phyloP scores from a whole-genome alignment of 805 yeast genomes.

The Torulaspora quercuum region DNA sequence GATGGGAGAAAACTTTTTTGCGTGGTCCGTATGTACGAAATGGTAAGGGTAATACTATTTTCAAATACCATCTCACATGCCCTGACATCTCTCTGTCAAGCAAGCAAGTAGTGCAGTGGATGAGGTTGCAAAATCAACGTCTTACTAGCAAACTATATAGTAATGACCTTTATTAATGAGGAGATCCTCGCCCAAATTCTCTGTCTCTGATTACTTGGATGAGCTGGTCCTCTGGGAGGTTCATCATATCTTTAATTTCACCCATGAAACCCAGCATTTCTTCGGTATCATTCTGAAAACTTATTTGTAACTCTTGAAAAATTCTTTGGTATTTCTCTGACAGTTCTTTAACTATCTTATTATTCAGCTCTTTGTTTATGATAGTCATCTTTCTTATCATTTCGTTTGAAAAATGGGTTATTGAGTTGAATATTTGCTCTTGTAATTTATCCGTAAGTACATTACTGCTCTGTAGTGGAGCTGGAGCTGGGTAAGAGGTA shows the following conservation, averaged over 20 bases:
- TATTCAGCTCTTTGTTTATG: slow-evolving; percentile 39
- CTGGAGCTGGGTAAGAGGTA: slow-evolving; percentile 6
- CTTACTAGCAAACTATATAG: no score
- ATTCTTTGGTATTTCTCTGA: slow-evolving; percentile 37
- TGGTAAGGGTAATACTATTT: slow-evolving; percentile 15
- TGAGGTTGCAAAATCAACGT: no score
- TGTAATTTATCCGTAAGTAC: slow-evolving; percentile 39
- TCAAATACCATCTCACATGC: no score
- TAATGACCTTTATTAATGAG: neutral
- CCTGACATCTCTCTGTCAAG: no score
- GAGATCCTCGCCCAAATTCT: slow-evolving; percentile 7
- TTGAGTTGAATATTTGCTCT: slow-evolving; percentile 38
- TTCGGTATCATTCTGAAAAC: slow-evolving; percentile 39
- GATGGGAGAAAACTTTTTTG: slow-evolving; percentile 16
- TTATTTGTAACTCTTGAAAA: slow-evolving; percentile 34
- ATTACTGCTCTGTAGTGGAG: slow-evolving; percentile 17
- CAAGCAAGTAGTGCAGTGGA: no score
- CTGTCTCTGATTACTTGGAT: slow-evolving; percentile 30
- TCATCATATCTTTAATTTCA: slow-evolving; percentile 37
- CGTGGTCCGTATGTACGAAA: slow-evolving; percentile 15
- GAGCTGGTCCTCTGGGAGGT: slow-evolving; percentile 38
- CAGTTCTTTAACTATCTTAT: slow-evolving; percentile 35
- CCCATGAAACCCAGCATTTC: slow-evolving; percentile 37
- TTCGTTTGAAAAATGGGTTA: slow-evolving; percentile 36
- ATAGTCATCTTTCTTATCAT: slow-evolving; percentile 36